phyloP scores from a whole-genome alignment of 2,329 filamentous ascomycete species.

The Didymellaceae sp. region DNA sequence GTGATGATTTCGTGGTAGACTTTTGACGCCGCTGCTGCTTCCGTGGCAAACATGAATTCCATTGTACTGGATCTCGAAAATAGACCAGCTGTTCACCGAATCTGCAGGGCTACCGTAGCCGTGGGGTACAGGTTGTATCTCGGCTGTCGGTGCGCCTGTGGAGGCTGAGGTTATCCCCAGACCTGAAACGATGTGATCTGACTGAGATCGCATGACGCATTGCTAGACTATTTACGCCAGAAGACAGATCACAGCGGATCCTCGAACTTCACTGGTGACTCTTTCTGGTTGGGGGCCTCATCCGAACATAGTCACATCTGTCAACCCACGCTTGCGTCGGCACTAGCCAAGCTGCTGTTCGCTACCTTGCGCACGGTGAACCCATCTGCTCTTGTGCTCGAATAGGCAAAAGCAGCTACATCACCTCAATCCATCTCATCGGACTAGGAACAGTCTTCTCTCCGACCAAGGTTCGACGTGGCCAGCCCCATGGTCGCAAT shows the following conservation, averaged over 20 bases:
- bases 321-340: too few species aligned
- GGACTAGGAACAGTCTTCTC: background rate
- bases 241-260: background rate
- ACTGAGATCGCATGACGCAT: slow-evolving; percentile 6
- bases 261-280: background rate
- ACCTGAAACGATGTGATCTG: slow-evolving; percentile 1
- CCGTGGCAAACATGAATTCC: too few species aligned
- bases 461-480: background rate
- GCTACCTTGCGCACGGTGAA: too few species aligned
- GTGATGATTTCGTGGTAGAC: too few species aligned
- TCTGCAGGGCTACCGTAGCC: background rate
- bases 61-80: too few species aligned
- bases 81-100: too few species aligned
- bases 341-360: too few species aligned
- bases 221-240: background rate
- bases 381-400: too few species aligned
- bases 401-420: slow-evolving; percentile 1
- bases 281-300: background rate
- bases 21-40: too few species aligned
- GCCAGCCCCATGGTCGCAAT: background rate
- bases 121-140: too few species aligned
- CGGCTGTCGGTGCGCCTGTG: background rate
- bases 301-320: too few species aligned
- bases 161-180: background rate
- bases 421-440: background rate